Evolutionary conservation across 768 basidiomycete genomes (phyloP).

Genomic region (Guyanaporus albipodus): DNA sequence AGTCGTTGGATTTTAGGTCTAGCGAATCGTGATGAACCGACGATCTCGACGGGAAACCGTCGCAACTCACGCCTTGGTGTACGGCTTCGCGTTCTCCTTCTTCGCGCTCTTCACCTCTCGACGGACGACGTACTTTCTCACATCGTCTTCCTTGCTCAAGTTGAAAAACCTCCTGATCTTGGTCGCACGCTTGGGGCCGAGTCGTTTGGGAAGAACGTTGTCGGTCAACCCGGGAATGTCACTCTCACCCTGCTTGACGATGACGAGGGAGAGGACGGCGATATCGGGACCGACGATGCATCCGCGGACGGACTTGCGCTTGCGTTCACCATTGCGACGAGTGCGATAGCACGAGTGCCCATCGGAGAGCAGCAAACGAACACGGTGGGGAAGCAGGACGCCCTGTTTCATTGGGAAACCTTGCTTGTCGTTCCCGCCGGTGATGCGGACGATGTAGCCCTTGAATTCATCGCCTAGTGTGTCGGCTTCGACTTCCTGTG

Average conservation of each 20-base stretch:
- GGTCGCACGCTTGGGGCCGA: slow-evolving; percentile 95
- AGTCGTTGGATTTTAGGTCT: slow-evolving; percentile 97
- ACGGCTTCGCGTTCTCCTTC: slow-evolving; percentile 89
- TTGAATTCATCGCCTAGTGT: slow-evolving; percentile 93
- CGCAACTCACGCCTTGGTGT: slow-evolving; percentile 86
- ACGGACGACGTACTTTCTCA: slow-evolving; percentile 94
- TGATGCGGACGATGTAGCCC: slow-evolving; percentile 95
- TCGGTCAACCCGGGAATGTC: slow-evolving; percentile 94
- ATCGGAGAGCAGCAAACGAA: slow-evolving; percentile 87
- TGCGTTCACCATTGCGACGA: slow-evolving; percentile 92
- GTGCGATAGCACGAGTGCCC: slow-evolving; percentile 98
- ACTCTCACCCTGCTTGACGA: slow-evolving; percentile 92
- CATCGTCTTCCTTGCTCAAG: slow-evolving; percentile 96
- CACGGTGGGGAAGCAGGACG: slow-evolving; percentile 91
- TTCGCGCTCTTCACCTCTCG: slow-evolving; percentile 86
- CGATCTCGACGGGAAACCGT: background rate
- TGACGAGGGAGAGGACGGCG: slow-evolving; percentile 86
- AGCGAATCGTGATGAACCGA: background rate
- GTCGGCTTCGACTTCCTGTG: slow-evolving; percentile 92
- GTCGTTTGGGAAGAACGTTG: slow-evolving; percentile 86
- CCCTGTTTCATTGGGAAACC: slow-evolving; percentile 99
- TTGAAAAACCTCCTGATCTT: slow-evolving; percentile 99
- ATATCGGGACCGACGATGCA: slow-evolving; percentile 98
- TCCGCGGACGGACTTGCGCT: slow-evolving; percentile 97
- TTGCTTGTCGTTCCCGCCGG: slow-evolving; percentile 97